Percentiles rank a stretch among this genome's conserved stretches.
Evolutionary conservation across 495 filamentous ascomycete species (phyloP).

Genomic region (Podospora appendiculata): DNA sequence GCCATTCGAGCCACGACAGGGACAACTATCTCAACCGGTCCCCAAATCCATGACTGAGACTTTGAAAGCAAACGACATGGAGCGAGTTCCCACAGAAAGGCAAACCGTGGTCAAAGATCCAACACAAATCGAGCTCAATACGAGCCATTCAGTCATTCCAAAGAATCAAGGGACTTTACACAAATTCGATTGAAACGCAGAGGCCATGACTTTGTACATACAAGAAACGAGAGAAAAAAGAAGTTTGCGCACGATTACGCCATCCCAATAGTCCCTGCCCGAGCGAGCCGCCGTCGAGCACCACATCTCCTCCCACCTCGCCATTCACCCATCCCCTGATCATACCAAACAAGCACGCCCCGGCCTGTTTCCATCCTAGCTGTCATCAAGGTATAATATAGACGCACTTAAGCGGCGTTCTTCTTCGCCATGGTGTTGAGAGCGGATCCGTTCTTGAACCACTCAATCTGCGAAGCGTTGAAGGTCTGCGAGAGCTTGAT

Average conservation of each 20-base stretch:
- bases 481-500: slow-evolving; percentile 87
- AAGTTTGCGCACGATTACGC: slow-evolving; percentile 18
- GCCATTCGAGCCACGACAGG: too few relatives aligned
- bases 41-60: too few relatives aligned
- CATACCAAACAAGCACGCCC: slow-evolving; percentile 6
- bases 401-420: slow-evolving; percentile 8
- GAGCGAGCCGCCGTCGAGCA: slow-evolving; percentile 12
- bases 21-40: too few relatives aligned
- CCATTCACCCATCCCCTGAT: slow-evolving; percentile 10
- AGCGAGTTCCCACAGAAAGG: too few relatives aligned
- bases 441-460: slow-evolving; percentile 96
- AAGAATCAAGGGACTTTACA: background rate
- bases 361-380: too few relatives aligned
- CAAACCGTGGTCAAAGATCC: too few relatives aligned
- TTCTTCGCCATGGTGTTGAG: slow-evolving; percentile 95
- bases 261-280: slow-evolving; percentile 18
- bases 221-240: slow-evolving; percentile 17
- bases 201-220: slow-evolving; percentile 28
- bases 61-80: too few relatives aligned
- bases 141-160: background rate
- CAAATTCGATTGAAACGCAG: slow-evolving; percentile 24
- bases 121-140: background rate
- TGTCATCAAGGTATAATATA: too few relatives aligned
- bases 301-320: slow-evolving; percentile 7
- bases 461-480: slow-evolving; percentile 94